phyloP scores from a whole-genome alignment of 2,329 filamentous ascomycete species.

The Tolypocladium nubicola region DNA sequence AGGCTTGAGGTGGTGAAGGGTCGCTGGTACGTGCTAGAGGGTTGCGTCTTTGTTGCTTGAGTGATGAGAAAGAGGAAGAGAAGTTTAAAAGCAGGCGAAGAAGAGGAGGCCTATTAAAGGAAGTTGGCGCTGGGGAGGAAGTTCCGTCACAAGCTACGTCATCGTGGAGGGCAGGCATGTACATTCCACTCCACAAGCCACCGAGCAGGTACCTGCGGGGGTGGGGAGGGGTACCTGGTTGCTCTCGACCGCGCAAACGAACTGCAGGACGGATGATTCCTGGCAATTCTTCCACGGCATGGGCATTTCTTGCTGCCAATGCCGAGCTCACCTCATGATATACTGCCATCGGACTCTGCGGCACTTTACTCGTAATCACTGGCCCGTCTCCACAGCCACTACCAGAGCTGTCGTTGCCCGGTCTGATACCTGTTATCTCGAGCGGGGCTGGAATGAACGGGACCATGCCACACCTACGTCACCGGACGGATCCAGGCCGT shows the following conservation, averaged over 20 bases:
- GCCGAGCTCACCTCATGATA: background rate
- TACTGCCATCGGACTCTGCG: background rate
- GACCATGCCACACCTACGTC: background rate
- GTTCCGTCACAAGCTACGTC: constrained; percentile 7
- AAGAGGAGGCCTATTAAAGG: background rate
- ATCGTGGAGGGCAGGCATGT: constrained; percentile 5
- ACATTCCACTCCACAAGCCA: background rate
- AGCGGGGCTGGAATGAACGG: background rate
- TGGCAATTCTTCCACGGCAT: background rate
- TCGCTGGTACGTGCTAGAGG: background rate
- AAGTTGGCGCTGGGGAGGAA: background rate
- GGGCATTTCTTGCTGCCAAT: background rate
- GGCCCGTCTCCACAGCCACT: background rate
- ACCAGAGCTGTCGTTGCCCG: background rate
- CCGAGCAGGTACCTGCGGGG: background rate
- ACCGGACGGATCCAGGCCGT: background rate
- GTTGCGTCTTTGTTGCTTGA: background rate
- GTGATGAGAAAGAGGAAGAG: background rate
- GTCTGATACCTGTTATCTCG: background rate
- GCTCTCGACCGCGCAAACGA: background rate
- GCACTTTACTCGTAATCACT: background rate
- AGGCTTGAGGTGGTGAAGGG: background rate
- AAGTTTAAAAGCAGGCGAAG: background rate
- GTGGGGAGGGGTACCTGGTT: background rate
- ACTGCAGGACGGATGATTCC: background rate